A percentile compares a stretch with the other conserved stretches of the same genome.
Evolutionary conservation across 805 yeast genomes (phyloP).

Genomic region (Yamadazyma phyllophila): DNA sequence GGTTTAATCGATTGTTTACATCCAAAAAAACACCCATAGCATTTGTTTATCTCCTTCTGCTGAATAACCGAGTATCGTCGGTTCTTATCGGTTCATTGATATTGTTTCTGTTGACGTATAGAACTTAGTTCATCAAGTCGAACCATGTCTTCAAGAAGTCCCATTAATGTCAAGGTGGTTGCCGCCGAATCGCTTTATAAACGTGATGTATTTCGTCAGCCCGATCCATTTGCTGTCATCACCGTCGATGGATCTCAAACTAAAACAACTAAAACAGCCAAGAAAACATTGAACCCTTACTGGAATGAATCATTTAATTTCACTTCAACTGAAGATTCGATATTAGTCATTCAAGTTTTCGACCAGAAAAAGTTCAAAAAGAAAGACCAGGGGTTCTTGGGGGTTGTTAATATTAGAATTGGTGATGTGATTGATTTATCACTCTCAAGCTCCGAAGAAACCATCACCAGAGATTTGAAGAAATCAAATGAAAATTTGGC

Average conservation of each 20-base stretch:
- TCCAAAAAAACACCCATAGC: neutral
- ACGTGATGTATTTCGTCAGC: conserved; percentile 91
- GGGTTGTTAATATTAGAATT: conserved; percentile 88
- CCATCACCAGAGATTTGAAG: conserved; percentile 88
- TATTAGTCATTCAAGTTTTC: conserved; percentile 88
- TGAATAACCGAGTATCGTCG: no score
- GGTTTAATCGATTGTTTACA: neutral
- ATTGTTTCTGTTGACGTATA: neutral
- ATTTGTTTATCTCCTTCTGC: no score
- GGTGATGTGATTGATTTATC: conserved; percentile 81
- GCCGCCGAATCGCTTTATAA: conserved; percentile 96
- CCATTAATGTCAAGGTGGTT: conserved; percentile 69
- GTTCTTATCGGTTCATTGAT: no score
- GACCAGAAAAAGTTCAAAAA: conserved; percentile 97
- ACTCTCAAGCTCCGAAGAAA: conserved; percentile 59
- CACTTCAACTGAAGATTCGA: conserved; percentile 73
- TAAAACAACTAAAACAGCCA: conserved; percentile 88
- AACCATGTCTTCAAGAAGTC: conserved; percentile 12
- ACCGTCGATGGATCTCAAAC: conserved; percentile 98
- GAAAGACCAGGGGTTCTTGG: conserved; percentile 97
- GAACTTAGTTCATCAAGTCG: neutral
- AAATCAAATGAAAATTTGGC: conserved; percentile 88
- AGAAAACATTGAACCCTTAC: conserved; percentile 92
- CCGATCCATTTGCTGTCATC: conserved; percentile 96
- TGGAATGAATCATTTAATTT: conserved; percentile 94